Conservation (phyloP, 2,329 filamentous ascomycete species). For the Cladobotryum protrusum region DNA sequence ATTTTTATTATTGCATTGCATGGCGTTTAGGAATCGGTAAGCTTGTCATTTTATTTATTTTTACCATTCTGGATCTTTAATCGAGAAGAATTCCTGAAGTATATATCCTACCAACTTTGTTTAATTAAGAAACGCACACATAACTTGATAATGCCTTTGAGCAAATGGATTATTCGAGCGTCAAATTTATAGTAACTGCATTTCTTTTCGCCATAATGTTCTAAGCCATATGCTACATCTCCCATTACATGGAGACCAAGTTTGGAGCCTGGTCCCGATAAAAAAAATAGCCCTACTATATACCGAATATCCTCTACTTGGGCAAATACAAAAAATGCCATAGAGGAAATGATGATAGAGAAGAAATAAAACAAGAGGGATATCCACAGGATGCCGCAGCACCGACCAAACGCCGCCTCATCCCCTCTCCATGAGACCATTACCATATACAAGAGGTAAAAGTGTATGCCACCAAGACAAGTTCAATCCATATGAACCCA, state of each 20-base stretch:
- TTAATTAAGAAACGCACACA: no score
- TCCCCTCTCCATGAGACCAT: neutral
- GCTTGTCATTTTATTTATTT: neutral
- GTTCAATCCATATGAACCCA: neutral
- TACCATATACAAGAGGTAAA: neutral
- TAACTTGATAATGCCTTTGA: no score
- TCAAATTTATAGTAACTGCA: no score
- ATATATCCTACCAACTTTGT: no score
- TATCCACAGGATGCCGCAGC: neutral
- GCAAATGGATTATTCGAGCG: no score
- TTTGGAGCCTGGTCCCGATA: no score
- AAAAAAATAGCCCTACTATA: neutral
- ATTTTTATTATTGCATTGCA: constrained; percentile 24
- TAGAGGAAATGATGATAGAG: neutral
- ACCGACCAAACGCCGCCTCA: neutral
- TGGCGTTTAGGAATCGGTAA: constrained; percentile 24
- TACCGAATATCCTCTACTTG: neutral
- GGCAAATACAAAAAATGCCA: neutral
- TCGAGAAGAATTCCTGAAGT: no score
- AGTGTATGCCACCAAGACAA: neutral
- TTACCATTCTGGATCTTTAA: neutral
- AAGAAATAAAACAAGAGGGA: neutral
- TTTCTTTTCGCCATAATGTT: no score
- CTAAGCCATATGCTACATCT: no score
- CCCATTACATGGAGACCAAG: neutral